Base-by-base conservation (phyloP, 805 yeast genomes). In the Komagataella ulmi region DNA sequence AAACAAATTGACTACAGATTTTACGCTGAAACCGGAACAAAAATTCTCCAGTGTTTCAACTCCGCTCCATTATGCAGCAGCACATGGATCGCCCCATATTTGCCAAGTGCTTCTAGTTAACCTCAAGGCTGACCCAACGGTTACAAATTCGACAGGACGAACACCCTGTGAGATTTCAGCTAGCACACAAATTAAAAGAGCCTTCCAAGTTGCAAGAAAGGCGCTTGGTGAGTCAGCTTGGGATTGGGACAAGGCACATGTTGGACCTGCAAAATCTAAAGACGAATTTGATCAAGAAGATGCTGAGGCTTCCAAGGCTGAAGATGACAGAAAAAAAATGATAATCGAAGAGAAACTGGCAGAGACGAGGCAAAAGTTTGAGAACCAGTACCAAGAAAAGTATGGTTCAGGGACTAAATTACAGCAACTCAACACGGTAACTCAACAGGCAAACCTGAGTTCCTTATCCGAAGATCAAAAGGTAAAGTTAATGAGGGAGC, bases 401-500 rank as follows among this genome's bases (percentile, higher is more conserved):
- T 62, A 56, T 56, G 72, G 73, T 1, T 53, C 68, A 21, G 81
- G 79, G 0, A 68, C 61, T 57, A 52, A 2, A 65, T 61, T 30
- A 8, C 40, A 51, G 57, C 59, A n/a, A 55, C 58, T 2, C 46
- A 64, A 18, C 53, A 56, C 12, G 45, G 54, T 24, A 43, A 56
- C 17, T 56, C 63, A 1, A 67, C 73, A 67, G 56, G 67, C 70
- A 19, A 80, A 79, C 48, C 58, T 82, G 51, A 74, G 76, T 47
- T 82, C 89, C 0, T 70, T 91, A 51, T 75, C 80, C 6, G 88
- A 82, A 1, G 88, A 81, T 23, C 97, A 90, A 56, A 76, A 80
- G 59, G 73, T 75, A 75, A 76, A 82, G 59, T 68, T 93, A 18
- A 89, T 90, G 85, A 78, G 99, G 54, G 99, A 93, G 60, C 90